phyloP scores from a whole-genome alignment of 345 rosid genomes.

The Linum usitatissimum region DNA sequence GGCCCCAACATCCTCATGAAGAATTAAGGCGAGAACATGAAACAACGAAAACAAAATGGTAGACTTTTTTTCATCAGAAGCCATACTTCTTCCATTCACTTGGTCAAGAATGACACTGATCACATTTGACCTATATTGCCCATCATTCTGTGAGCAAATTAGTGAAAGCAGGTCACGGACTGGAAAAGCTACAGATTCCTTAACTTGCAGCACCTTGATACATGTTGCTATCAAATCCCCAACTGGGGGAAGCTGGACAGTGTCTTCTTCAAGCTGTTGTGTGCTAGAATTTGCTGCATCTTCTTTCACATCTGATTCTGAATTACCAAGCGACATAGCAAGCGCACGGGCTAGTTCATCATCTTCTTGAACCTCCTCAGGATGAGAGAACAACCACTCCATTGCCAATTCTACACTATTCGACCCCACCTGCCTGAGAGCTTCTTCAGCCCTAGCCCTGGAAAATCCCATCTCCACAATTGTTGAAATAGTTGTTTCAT shows the following conservation, averaged over 20 bases:
- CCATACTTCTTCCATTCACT: constrained; percentile 46
- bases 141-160: constrained; percentile 79
- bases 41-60: constrained; percentile 51
- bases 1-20: constrained; percentile 76
- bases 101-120: constrained; percentile 63
- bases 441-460: constrained; percentile 92
- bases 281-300: constrained; percentile 35
- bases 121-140: constrained; percentile 67
- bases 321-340: constrained; percentile 86
- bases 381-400: constrained; percentile 96
- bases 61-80: constrained; percentile 42
- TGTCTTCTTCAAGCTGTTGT: constrained; percentile 57
- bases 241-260: constrained; percentile 73
- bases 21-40: constrained; percentile 87
- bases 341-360: constrained; percentile 98
- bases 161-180: constrained; percentile 78
- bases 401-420: constrained; percentile 93
- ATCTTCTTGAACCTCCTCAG: constrained; percentile 84
- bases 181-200: constrained; percentile 80
- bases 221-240: constrained; percentile 83
- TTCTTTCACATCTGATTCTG: constrained; percentile 72
- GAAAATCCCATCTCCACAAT: constrained; percentile 98
- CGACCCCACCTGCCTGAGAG: constrained; percentile 84
- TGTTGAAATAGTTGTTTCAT: constrained; percentile 72
- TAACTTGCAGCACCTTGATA: constrained; percentile 77